Evolutionary conservation across 257 asterid genomes (phyloP).

Genomic region (Pogostemon cablin): DNA sequence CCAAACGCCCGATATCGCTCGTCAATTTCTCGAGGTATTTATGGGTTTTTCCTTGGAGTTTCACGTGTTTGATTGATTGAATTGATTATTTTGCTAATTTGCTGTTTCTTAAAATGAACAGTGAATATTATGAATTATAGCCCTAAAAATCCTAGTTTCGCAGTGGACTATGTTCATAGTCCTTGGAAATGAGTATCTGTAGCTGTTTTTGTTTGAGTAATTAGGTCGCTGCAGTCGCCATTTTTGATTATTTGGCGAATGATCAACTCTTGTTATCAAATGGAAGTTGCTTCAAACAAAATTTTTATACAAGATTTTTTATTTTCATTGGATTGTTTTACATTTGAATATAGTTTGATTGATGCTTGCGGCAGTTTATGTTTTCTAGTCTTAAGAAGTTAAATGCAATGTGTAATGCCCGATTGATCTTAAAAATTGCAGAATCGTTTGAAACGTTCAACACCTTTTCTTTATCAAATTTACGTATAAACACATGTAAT

Average conservation of each 20-base stretch:
- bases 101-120: slow-evolving; percentile 1
- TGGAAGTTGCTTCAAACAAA: not conserved
- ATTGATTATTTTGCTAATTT: not conserved
- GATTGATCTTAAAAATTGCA: not conserved
- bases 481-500: not conserved
- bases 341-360: not conserved
- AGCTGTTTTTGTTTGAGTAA: not conserved
- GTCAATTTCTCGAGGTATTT: slow-evolving; percentile 82
- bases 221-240: not conserved
- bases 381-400: not conserved
- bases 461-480: not conserved
- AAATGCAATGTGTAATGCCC: not conserved
- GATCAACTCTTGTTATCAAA: not conserved
- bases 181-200: slow-evolving; percentile 6
- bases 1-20: slow-evolving; percentile 79
- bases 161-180: not conserved
- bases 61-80: not conserved
- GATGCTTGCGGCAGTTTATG: not conserved
- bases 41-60: not conserved
- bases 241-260: not conserved
- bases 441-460: not conserved
- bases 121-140: not conserved
- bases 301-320: not conserved
- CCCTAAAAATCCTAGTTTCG: not conserved
- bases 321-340: not conserved